Evolutionary conservation across 2,329 filamentous ascomycete species (phyloP), one percentile per base, ranked within the genome.

Genomic region (Rhynchosporium secalis): DNA sequence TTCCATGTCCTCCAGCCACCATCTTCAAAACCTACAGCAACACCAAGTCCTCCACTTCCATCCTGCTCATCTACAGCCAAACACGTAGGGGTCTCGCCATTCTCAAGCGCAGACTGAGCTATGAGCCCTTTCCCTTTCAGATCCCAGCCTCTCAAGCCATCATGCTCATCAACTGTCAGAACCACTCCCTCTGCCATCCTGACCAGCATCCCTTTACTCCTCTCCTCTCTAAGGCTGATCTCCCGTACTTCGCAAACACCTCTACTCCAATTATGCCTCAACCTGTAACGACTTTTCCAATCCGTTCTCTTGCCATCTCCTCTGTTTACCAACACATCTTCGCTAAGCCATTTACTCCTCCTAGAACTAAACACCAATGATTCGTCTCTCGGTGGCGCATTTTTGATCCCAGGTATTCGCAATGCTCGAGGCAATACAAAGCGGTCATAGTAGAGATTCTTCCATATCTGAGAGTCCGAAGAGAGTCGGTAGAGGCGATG

Each of bases 381-480:
- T 38, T 68, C 66, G 43, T 68, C 65, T 41, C 52, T 15, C 45
- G 47, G 58, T 12, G 66, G 61, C 41, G 75, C 68, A 43, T 79
- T 78, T 70, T 78, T 82, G 40, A 89, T 83, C 28, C 89, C 88
- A 0, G 90, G 89, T 61, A 94, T 86, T 62, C 89, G 86, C 68
- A 89, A 83, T 41, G 89, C 90, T 71, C 92, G 86, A 45, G 92
- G 92, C 41, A 90, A 83, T 36, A 97, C 91, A 76, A 96, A 98
- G 65, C 89, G 87, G 31, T 86, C 82, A 76, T 96, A 96, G 77
- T 96, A 99, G 56, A 92, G 85, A 13, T 84, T 83, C 75, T 94
- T 95, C 95, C 95, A 99, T 61, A 98, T 79, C 73, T 97, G 92
- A 0, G 89, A 89, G 75, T 98, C 95, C 60, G 83, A 82, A 7